A percentile compares a stretch with the other conserved stretches of the same genome.
Evolutionary conservation across 2,329 filamentous ascomycete species (phyloP).

Genomic region (Didymella lethalis): DNA sequence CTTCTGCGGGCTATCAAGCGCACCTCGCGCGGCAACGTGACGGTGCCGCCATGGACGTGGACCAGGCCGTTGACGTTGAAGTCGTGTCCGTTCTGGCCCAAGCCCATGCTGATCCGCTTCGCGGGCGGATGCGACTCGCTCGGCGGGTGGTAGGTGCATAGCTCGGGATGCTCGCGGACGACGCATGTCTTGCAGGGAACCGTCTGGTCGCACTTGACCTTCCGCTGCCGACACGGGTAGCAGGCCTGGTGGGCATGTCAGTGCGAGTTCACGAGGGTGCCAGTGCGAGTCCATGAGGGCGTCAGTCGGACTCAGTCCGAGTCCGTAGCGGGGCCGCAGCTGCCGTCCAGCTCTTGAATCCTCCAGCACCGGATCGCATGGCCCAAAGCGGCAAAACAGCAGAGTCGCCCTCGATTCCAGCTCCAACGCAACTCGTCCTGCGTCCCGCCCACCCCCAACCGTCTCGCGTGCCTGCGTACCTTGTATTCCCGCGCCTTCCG

Average conservation of each 20-base stretch:
- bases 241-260: slow-evolving; percentile 48
- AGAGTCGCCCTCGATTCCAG: background rate
- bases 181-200: slow-evolving; percentile 61
- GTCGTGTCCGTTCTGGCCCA: slow-evolving; percentile 48
- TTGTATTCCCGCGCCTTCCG: slow-evolving; percentile 62
- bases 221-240: slow-evolving; percentile 59
- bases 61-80: slow-evolving; percentile 49
- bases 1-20: slow-evolving; percentile 10
- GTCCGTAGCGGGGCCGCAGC: background rate
- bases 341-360: background rate
- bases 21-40: slow-evolving; percentile 52
- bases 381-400: background rate
- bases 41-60: slow-evolving; percentile 50
- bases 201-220: slow-evolving; percentile 58
- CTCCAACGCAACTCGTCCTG: background rate
- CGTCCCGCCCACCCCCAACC: background rate
- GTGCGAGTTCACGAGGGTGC: too few species aligned
- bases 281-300: too few species aligned
- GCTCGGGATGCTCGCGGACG: slow-evolving; percentile 60
- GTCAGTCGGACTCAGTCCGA: background rate
- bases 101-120: slow-evolving; percentile 47
- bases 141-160: slow-evolving; percentile 56
- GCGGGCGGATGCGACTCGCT: slow-evolving; percentile 52
- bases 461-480: slow-evolving; percentile 34
- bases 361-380: background rate